These are phyloP conservation scores for Fusarium marasasianum DNA, from an alignment of 2,329 filamentous ascomycete species.

Conservation along the genomic window DNA sequence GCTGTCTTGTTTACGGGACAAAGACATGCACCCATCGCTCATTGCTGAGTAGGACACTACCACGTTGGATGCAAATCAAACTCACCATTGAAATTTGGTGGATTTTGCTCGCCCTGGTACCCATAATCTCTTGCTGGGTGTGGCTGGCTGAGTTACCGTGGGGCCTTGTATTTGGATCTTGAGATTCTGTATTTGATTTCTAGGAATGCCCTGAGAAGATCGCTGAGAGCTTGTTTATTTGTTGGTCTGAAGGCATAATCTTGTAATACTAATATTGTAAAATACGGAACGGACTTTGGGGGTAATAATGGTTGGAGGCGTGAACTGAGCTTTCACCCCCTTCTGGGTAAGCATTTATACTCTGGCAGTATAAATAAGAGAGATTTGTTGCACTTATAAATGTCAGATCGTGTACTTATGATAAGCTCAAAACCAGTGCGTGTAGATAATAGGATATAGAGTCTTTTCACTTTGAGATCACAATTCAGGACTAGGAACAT, in stretches of 20 bases:
- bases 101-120: conserved; percentile 55
- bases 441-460: background rate
- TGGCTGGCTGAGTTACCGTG: conserved; percentile 44
- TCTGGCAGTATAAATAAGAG: background rate
- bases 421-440: too few relatives aligned
- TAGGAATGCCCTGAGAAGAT: background rate
- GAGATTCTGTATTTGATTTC: background rate
- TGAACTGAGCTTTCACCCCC: background rate
- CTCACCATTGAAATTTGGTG: conserved; percentile 61
- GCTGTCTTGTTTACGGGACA: conserved; percentile 65
- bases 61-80: conserved; percentile 55
- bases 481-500: background rate
- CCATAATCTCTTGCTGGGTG: conserved; percentile 52
- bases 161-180: background rate
- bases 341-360: background rate
- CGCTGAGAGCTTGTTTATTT: background rate
- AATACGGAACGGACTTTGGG: background rate
- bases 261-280: conserved; percentile 1
- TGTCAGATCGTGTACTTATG: accelerated
- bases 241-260: background rate
- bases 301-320: background rate
- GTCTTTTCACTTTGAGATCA: background rate
- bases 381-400: background rate
- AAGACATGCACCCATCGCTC: conserved; percentile 56
- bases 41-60: conserved; percentile 56